Base-by-base conservation (phyloP, 805 yeast genomes). In the Nakazawaea molendinolei region DNA sequence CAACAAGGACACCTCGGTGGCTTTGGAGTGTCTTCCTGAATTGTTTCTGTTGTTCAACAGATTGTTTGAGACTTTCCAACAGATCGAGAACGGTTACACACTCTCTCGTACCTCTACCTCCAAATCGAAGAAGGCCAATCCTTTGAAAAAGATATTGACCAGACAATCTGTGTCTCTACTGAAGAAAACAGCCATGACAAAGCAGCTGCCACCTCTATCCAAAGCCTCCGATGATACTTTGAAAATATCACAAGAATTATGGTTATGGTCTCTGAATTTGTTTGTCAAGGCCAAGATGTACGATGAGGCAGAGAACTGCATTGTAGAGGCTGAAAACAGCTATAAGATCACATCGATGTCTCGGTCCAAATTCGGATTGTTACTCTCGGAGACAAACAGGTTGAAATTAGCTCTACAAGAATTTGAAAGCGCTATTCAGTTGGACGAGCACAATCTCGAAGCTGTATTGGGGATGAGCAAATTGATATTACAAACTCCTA, bases 231-330 rank as follows among this genome's bases (percentile, higher is more conserved):
- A 27, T 10, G 49, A 28, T 7, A 24, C 19, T 6, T 18, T 7
- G 10, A 12, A n/a, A 17, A 48, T 75, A 8, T 51, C 78, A 31
- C 86, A 79, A 47, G 65, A 66, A 23, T 50, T 85, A 17, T 87
- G 96, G 95, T 53, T 87, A 33, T 74, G 86, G 73, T 68, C 85
- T 0, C 69, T 86, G 1, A 67, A 69, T 24, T 58, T 86, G 19
- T 86, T 85, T 51, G 60, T 71, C 47, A 70, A 72, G 40, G 66
- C 71, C 5, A 77, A 72, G 1, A 54, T 72, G 26, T 44, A 60
- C 1, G 67, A 61, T 3, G 94, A 86, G 36, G 76, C 89, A 1
- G 77, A 76, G 47, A 76, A 71, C 40, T 80, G 95, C 31, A 67
- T 86, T 4, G 66, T 69, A 6, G 95, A 86, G 54, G 86, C 94